A percentile compares a stretch with the other conserved stretches of the same genome.
Evolutionary conservation across 2,329 filamentous ascomycete species (phyloP).

Genomic region (Aspergillus brasiliensis): DNA sequence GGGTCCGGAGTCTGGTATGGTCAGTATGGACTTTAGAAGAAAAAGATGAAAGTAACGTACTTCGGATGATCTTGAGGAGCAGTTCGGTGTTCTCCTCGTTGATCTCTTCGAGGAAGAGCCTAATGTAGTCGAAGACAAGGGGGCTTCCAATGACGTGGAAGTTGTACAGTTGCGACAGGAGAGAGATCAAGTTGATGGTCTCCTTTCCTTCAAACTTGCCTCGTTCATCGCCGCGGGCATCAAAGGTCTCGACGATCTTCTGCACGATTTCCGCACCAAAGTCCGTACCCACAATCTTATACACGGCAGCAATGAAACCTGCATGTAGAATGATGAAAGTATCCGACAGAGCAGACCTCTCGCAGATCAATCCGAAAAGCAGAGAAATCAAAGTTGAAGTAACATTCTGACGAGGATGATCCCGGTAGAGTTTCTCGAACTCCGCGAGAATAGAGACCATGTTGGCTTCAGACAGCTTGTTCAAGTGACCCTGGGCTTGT

Average conservation of each 20-base stretch:
- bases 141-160: conserved; percentile 84
- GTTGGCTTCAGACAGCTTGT: conserved; percentile 89
- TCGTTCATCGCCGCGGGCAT: conserved; percentile 59
- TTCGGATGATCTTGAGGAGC: conserved; percentile 78
- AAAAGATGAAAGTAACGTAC: conserved; percentile 32
- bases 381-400: conserved; percentile 78
- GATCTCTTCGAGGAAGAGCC: conserved; percentile 71
- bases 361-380: conserved; percentile 76
- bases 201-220: conserved; percentile 57
- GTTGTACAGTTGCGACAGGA: conserved; percentile 85
- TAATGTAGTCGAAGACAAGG: conserved; percentile 88
- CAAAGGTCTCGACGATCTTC: conserved; percentile 73
- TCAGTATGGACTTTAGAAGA: not conserved
- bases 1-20: conserved; percentile 64
- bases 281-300: conserved; percentile 83
- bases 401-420: conserved; percentile 83
- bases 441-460: conserved; percentile 80
- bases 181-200: conserved; percentile 74
- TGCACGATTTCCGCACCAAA: conserved; percentile 88
- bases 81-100: conserved; percentile 88
- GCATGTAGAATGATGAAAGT: conserved; percentile 89
- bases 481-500: conserved; percentile 85
- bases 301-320: conserved; percentile 84
- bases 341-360: conserved; percentile 76
- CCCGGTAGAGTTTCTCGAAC: conserved; percentile 79